These are phyloP conservation scores for Pyrenula aspistea DNA, from an alignment of 495 filamentous ascomycete species.

Conservation along the genomic window DNA sequence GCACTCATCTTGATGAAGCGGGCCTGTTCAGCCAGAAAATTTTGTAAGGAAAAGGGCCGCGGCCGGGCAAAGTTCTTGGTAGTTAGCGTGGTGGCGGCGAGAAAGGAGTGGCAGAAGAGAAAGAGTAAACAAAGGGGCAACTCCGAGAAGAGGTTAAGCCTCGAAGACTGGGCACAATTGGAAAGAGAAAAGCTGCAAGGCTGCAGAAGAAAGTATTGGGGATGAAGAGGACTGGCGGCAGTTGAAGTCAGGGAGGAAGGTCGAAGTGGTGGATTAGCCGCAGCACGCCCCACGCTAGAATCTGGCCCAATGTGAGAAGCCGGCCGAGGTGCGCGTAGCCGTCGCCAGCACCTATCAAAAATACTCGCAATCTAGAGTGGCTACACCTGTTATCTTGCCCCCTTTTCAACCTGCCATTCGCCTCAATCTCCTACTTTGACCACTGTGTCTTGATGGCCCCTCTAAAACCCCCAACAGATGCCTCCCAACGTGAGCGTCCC, in stretches of 20 bases:
- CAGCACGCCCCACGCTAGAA: background rate
- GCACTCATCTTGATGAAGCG: slow-evolving; percentile 42
- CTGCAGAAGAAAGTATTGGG: background rate
- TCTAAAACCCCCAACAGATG: background rate
- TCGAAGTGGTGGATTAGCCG: background rate
- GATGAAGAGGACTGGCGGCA: slow-evolving; percentile 13
- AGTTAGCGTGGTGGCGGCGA: background rate
- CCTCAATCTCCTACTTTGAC: background rate
- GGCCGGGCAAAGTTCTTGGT: slow-evolving; percentile 9
- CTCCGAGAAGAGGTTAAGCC: background rate
- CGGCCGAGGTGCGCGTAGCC: background rate
- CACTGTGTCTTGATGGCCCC: background rate
- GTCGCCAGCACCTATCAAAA: too few species aligned
- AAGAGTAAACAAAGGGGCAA: too few species aligned
- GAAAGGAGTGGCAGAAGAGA: background rate
- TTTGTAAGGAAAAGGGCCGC: slow-evolving; percentile 38
- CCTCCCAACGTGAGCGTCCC: background rate
- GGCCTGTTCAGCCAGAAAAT: slow-evolving; percentile 35
- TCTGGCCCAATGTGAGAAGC: too few species aligned
- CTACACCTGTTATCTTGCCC: background rate
- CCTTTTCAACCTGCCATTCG: background rate
- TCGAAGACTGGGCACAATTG: background rate
- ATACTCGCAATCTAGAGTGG: too few species aligned
- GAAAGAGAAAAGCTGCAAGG: background rate
- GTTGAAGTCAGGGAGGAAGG: slow-evolving; percentile 32